Evolutionary conservation across 306 rosid species (phyloP).

Genomic region (Erythrophleum fordii): DNA sequence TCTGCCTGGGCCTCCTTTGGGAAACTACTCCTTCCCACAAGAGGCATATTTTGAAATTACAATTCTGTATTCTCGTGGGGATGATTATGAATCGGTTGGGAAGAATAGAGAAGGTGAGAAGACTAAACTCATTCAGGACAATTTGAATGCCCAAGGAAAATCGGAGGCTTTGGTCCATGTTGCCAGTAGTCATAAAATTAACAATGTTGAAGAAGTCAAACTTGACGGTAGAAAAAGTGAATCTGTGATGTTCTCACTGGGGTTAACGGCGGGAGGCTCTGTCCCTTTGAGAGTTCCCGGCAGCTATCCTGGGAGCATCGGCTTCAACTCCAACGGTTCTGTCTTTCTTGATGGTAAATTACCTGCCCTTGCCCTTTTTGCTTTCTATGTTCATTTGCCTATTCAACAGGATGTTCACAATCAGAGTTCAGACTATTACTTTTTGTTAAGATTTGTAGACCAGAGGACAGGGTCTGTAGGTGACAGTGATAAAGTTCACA

Average conservation of each 20-base stretch:
- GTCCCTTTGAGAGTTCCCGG: conserved; percentile 77
- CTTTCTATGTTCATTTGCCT: conserved; percentile 20
- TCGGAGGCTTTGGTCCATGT: conserved; percentile 71
- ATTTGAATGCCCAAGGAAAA: conserved; percentile 48
- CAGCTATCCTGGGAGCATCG: conserved; percentile 84
- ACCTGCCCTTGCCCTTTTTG: neutral
- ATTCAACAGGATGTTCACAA: neutral
- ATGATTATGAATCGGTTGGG: conserved; percentile 50
- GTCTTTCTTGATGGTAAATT: conserved; percentile 84
- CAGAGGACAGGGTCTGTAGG: neutral
- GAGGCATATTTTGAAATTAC: conserved; percentile 95
- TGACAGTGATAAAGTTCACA: conserved; percentile 16
- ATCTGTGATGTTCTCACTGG: conserved; percentile 63
- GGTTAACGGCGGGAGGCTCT: conserved; percentile 66
- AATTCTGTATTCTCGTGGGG: conserved; percentile 48
- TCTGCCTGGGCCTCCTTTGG: conserved; percentile 86
- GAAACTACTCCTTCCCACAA: conserved; percentile 82
- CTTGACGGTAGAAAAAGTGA: conserved; percentile 50
- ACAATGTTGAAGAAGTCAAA: conserved; percentile 64
- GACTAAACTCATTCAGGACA: conserved; percentile 66
- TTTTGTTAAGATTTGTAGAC: neutral
- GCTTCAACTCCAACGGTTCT: conserved; percentile 92
- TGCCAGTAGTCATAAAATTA: conserved; percentile 46
- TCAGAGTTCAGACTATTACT: neutral
- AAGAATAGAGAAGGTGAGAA: conserved; percentile 72